Percentiles rank a stretch among this genome's conserved stretches.
phyloP scores from a whole-genome alignment of 768 basidiomycete genomes.

The Mycena indigotica region DNA sequence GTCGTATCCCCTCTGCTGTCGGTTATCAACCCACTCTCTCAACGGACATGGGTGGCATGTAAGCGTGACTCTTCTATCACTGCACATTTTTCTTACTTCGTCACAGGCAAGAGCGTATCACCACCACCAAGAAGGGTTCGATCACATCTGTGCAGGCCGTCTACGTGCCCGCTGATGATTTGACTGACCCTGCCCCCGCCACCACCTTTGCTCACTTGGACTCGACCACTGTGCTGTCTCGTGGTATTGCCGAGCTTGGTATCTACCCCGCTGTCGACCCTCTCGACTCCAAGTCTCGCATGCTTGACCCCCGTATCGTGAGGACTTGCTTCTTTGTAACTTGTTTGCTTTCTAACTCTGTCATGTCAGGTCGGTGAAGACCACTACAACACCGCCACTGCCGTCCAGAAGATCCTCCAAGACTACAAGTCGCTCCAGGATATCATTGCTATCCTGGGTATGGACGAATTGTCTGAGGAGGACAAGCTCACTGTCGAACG shows the following conservation, averaged over 20 bases:
- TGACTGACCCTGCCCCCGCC: conserved; percentile 99
- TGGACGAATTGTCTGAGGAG: conserved; percentile 99
- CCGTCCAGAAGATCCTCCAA: conserved; percentile 96
- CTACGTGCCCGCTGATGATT: conserved; percentile 99
- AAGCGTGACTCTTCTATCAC: conserved; percentile 33
- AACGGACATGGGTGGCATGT: conserved; percentile 99
- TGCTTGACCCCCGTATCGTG: conserved; percentile 99
- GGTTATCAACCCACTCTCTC: conserved; percentile 99
- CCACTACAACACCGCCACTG: conserved; percentile 96
- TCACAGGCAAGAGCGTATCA: conserved; percentile 96
- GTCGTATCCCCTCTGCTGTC: conserved; percentile 99
- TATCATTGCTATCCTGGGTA: conserved; percentile 99
- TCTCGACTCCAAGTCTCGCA: conserved; percentile 98
- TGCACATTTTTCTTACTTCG: conserved; percentile 12
- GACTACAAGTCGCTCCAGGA: conserved; percentile 97
- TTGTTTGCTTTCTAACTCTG: not conserved
- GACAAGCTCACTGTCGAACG: conserved; percentile 99
- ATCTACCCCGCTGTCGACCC: conserved; percentile 99
- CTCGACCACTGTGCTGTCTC: conserved; percentile 98
- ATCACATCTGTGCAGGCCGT: conserved; percentile 99
- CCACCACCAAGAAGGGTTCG: conserved; percentile 99
- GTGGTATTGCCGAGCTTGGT: conserved; percentile 98
- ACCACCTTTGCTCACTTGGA: conserved; percentile 99
- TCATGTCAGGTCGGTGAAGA: conserved; percentile 70
- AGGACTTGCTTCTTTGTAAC: conserved; percentile 39